Percentiles rank a stretch among this genome's conserved stretches.
These are phyloP conservation scores for Dactylellina sp. DNA, from an alignment of 2,329 filamentous ascomycete species.

Conservation along the genomic window DNA sequence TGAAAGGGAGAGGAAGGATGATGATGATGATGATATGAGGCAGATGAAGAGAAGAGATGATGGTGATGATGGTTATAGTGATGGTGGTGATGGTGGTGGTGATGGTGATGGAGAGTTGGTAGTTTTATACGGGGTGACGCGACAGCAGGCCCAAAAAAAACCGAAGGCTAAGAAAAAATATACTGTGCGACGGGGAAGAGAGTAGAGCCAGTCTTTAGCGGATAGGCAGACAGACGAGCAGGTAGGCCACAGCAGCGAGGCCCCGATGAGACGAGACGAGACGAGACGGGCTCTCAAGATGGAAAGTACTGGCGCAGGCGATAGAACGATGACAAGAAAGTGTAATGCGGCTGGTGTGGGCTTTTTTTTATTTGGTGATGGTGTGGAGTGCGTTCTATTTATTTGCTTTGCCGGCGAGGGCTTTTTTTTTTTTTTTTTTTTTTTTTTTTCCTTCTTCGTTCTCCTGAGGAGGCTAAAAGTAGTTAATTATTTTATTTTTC, in stretches of 20 bases:
- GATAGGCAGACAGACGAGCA: constrained; percentile 22
- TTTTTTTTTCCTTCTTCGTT: constrained; percentile 30
- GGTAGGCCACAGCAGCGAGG: neutral
- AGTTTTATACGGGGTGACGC: constrained; percentile 32
- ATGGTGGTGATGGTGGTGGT: neutral
- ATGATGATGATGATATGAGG: constrained; percentile 10
- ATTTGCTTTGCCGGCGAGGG: too few species aligned
- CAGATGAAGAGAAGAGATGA: constrained; percentile 7
- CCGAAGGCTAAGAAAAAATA: constrained; percentile 10
- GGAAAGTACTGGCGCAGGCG: constrained; percentile 44
- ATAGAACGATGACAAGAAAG: constrained; percentile 2
- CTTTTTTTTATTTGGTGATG: constrained; percentile 12
- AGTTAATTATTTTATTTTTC: constrained; percentile 52
- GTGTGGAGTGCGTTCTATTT: neutral
- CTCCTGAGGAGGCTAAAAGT: too few species aligned
- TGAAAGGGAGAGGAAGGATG: constrained; percentile 10
- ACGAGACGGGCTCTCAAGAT: constrained; percentile 37
- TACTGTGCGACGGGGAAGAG: constrained; percentile 30
- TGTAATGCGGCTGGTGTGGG: neutral
- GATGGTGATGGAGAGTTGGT: constrained; percentile 18
- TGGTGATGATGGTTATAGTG: constrained; percentile 26
- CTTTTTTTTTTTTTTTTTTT: neutral
- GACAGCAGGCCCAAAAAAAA: constrained; percentile 16
- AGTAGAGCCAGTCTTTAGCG: constrained; percentile 12
- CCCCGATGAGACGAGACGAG: constrained; percentile 51